Percentiles rank a stretch among this genome's conserved stretches.
These are phyloP conservation scores for Diutina pseudorugosa DNA, from an alignment of 1,139 yeast species.

Conservation along the genomic window DNA sequence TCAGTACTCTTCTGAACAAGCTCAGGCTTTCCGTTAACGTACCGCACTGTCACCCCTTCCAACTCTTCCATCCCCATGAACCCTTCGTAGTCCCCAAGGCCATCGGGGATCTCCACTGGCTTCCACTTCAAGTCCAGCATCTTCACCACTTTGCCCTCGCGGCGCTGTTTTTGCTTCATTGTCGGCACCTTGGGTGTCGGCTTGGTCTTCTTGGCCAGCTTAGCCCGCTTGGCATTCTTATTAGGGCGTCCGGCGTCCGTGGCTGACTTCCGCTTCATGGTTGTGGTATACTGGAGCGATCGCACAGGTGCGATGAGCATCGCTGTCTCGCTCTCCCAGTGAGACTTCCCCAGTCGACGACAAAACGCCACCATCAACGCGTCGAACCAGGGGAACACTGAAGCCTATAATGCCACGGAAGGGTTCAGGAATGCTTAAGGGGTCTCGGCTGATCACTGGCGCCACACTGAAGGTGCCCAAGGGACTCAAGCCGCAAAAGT, in stretches of 20 bases:
- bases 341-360: neutral
- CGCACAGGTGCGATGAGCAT: conserved; percentile 1
- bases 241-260: neutral
- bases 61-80: conserved; percentile 88
- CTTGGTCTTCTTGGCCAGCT: neutral
- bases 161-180: conserved; percentile 20
- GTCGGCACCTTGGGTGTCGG: conserved; percentile 13
- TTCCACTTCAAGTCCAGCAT: conserved; percentile 61
- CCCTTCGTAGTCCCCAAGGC: conserved; percentile 79
- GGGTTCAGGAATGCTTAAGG: neutral
- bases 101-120: conserved; percentile 69
- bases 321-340: neutral
- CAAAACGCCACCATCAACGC: neutral
- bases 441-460: neutral
- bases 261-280: neutral
- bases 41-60: conserved; percentile 78
- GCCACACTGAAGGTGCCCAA: neutral
- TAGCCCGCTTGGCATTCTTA: neutral
- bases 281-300: neutral
- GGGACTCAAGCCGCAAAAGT: conserved; percentile 48
- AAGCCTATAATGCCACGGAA: neutral
- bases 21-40: conserved; percentile 51
- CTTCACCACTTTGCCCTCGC: conserved; percentile 30
- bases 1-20: conserved; percentile 33
- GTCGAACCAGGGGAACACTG: neutral